These are phyloP conservation scores for Coleophoma eucalyptorum DNA, from an alignment of 2,329 filamentous ascomycete species.

Conservation along the genomic window DNA sequence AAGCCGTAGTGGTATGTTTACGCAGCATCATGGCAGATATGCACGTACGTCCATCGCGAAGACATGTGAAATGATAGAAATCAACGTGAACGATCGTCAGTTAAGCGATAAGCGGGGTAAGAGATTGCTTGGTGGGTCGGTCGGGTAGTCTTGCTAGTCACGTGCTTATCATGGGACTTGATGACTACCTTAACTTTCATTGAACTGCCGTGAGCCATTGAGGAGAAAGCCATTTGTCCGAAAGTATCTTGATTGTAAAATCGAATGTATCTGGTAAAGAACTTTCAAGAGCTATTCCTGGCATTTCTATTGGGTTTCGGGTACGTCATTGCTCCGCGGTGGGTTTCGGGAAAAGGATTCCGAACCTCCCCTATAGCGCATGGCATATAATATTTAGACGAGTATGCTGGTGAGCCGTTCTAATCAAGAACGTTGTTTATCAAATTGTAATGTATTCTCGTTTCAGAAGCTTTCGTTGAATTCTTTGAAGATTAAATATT, in stretches of 20 bases:
- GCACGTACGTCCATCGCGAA: neutral
- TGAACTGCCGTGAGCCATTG: neutral
- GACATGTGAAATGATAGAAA: neutral
- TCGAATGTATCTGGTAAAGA: too few species aligned
- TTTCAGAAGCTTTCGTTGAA: neutral
- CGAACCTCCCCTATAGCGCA: neutral
- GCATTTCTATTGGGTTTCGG: too few species aligned
- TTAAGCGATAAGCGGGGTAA: neutral
- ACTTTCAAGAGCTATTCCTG: too few species aligned
- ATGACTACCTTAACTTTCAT: neutral
- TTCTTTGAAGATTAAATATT: too few species aligned
- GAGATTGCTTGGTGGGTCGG: neutral
- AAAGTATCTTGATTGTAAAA: too few species aligned
- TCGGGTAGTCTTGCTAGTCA: too few species aligned
- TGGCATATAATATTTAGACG: neutral
- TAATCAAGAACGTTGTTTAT: neutral
- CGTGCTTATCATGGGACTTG: neutral
- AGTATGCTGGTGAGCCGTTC: neutral
- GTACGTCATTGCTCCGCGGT: neutral
- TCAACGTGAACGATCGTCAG: neutral
- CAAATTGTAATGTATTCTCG: neutral
- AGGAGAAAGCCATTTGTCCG: neutral
- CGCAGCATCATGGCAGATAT: neutral
- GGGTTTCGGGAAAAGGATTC: neutral
- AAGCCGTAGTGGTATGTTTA: slow-evolving; percentile 22